Evolutionary conservation across 2,329 filamentous ascomycete genomes (phyloP).

Genomic region (Talaromyces sp.): DNA sequence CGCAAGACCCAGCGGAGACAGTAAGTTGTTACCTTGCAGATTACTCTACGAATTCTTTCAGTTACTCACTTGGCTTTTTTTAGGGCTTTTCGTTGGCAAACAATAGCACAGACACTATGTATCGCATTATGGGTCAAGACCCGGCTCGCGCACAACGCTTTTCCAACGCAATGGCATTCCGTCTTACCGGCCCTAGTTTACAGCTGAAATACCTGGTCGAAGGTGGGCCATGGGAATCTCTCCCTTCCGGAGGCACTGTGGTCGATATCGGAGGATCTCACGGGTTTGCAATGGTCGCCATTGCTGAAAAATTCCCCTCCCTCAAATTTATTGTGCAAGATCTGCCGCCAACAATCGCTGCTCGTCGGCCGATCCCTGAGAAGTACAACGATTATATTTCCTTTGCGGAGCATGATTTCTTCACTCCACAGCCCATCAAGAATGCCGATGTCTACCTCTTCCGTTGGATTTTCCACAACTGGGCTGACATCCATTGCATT

Average conservation of each 20-base stretch:
- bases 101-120: constrained; percentile 1
- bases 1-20: constrained; percentile 5
- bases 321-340: constrained; percentile 53
- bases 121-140: neutral
- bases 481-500: constrained; percentile 17
- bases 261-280: constrained; percentile 46
- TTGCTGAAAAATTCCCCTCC: constrained; percentile 48
- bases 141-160: constrained; percentile 7
- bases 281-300: constrained; percentile 51
- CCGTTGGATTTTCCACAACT: constrained; percentile 21
- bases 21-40: neutral
- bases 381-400: constrained; percentile 9
- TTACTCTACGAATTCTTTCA: neutral
- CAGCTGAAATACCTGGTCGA: constrained; percentile 4
- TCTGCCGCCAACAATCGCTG: constrained; percentile 31
- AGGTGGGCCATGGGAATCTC: neutral
- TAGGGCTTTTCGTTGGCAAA: constrained; percentile 7
- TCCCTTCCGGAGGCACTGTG: neutral
- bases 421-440: constrained; percentile 16
- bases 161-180: constrained; percentile 8
- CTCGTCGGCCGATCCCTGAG: neutral
- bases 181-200: neutral
- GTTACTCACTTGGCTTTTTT: neutral
- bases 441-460: constrained; percentile 20
- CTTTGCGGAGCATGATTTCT: constrained; percentile 23